Base-by-base conservation (phyloP, 139 green algal genomes). In the Tetratostichococcus sp. region DNA sequence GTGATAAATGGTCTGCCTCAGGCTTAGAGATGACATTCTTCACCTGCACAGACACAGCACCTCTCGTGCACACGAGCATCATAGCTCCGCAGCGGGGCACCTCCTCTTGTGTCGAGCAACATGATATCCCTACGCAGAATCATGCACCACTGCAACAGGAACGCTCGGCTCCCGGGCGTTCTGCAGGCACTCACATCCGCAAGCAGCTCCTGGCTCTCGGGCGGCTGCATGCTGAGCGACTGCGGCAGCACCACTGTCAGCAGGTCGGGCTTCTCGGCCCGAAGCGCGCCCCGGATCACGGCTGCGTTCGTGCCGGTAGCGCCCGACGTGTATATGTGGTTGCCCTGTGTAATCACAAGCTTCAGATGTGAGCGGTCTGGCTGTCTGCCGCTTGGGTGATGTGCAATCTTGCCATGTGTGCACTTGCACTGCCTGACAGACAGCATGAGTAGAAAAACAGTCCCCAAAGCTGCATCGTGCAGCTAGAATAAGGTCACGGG, bases 301-400 rank as follows among this genome's bases (percentile, higher is more conserved):
- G 95, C 95, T 21, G 95, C 95, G 80, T 99, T 98, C 26, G 95
- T 99, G 17, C 95, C 95, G 0, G 93, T 97, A 0, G 95, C 94
- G 0, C 95, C 95, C 2, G 91, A 97, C 0, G 95, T 99, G 88
- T 91, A 98, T 32, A 99, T 95, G 84, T 97, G 94, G 83, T 99
- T 99, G 65, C 87, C 91, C 91, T 97, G 85, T 66, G 50, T n/a
- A 28, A 25, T 2, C 30, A 26, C 32, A 70, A 5, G 23, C 25
- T 67, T 70, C 39, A 8, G 8, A 14, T 50, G 39, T 50, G 39
- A n/a, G n/a, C n/a, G n/a, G n/a, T n/a, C n/a, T n/a, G n/a, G n/a
- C n/a, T n/a, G n/a, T n/a, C n/a, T n/a, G n/a, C n/a, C n/a, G n/a
- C n/a, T n/a, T n/a, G n/a, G n/a, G n/a, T n/a, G n/a, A n/a, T n/a